Evolutionary conservation across 2,329 filamentous ascomycete genomes (phyloP), one percentile per base, ranked within the genome.

Genomic region (Scedosporium dehoogii): DNA sequence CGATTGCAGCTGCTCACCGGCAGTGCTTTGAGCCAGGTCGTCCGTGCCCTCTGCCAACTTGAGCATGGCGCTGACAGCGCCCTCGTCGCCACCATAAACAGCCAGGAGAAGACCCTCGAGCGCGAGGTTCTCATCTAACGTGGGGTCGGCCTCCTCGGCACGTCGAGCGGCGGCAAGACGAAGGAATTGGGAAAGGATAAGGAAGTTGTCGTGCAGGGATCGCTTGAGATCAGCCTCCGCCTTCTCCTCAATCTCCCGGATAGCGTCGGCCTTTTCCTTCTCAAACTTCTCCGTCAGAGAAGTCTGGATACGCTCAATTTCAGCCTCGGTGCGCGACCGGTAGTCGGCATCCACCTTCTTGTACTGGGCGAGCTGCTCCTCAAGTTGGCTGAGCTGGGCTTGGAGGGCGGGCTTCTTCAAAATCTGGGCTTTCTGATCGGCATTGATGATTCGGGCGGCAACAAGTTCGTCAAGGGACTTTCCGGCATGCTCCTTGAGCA

Each of bases 31-130:
- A 1, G 90, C 85, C 64, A 79, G 79, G 66, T 93, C 89, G 14
- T 86, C 80, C 27, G 84, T 81, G 41, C 89, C 90, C 63, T 90
- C 81, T 62, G 92, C 88, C 63, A 96, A 80, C 78, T 90, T 92
- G 70, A 90, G 75, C 76, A 91, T 91, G 63, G 88, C 85, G 61
- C 83, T 78, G 25, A 94, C 89, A 59, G 89, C 90, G 67, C 78
- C 81, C 66, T 89, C 83, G 69, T 93, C 89, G 57, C 90, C 91
- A 56, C 85, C 85, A 74, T 96, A 94, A 38, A 94, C 88, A 64
- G 88, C 82, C 57, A 92, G 79, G 63, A 96, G 79, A 41, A 91
- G 86, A 60, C 90, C 90, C 75, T 96, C 90, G 64, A 94, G 86
- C 42, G 90, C 91, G 74, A 86, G 85, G 74, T 87, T 91, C 77